Conservation (phyloP, 306 rosid species). For the Dalbergia oliveri region DNA sequence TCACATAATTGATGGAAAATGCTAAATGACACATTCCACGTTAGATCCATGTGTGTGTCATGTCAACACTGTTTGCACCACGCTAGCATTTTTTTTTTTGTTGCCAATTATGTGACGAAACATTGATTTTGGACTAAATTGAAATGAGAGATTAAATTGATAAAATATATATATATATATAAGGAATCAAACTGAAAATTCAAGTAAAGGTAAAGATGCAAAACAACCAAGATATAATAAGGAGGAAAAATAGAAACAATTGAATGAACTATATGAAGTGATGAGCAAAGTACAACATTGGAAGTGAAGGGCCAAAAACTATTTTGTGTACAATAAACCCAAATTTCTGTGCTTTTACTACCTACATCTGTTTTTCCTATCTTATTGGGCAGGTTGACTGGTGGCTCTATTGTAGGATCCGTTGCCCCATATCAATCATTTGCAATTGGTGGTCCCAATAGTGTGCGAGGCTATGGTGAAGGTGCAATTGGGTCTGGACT, state of each 20-base stretch:
- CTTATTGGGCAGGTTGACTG: constrained; percentile 60
- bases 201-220: too few relatives aligned
- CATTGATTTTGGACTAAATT: too few relatives aligned
- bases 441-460: constrained; percentile 75
- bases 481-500: constrained; percentile 79
- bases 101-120: too few relatives aligned
- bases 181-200: too few relatives aligned
- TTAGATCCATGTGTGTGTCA: too few relatives aligned
- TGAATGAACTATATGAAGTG: background rate
- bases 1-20: too few relatives aligned
- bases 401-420: constrained; percentile 78
- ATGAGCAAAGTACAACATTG: background rate
- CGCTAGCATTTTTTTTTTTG: too few relatives aligned
- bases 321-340: background rate
- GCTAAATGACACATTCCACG: too few relatives aligned
- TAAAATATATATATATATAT: too few relatives aligned
- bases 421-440: constrained; percentile 81
- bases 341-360: background rate
- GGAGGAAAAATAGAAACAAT: background rate
- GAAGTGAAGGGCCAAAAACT: background rate
- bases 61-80: too few relatives aligned
- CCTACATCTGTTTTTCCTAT: constrained; percentile 1
- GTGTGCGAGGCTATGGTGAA: constrained; percentile 78
- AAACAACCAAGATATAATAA: background rate
- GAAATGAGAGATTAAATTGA: too few relatives aligned